Evolutionary conservation across 176 grass and related monocot species (phyloP).

Genomic region (Oryza glaberrima): DNA sequence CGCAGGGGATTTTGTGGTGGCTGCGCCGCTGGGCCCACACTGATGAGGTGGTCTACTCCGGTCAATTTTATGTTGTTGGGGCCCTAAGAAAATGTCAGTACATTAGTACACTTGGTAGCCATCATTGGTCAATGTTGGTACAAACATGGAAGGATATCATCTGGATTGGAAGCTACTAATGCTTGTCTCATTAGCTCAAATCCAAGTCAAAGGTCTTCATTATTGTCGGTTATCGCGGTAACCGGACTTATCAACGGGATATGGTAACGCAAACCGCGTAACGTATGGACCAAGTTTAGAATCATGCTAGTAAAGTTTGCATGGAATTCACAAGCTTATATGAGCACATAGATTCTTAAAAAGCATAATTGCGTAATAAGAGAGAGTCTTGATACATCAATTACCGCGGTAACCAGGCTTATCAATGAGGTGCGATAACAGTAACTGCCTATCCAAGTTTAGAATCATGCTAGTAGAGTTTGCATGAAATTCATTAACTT

Average conservation of each 20-base stretch:
- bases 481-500: too few relatives aligned
- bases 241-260: background rate
- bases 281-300: too few relatives aligned
- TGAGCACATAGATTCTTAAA: too few relatives aligned
- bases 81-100: background rate
- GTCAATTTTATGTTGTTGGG: slow-evolving; percentile 27
- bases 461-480: too few relatives aligned
- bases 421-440: too few relatives aligned
- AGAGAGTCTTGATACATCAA: too few relatives aligned
- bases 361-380: too few relatives aligned
- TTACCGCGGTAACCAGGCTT: too few relatives aligned
- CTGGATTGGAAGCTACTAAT: background rate
- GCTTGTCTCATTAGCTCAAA: background rate
- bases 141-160: background rate
- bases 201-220: background rate
- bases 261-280: too few relatives aligned
- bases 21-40: slow-evolving; percentile 4
- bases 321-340: too few relatives aligned
- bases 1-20: background rate
- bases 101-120: background rate
- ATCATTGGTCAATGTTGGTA: background rate
- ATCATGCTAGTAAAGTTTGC: too few relatives aligned
- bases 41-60: background rate
- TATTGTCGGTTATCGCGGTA: background rate
- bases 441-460: too few relatives aligned